These are phyloP conservation scores for Graphilbum ipis-grandicollis DNA, from an alignment of 2,329 filamentous ascomycete species.

Conservation along the genomic window DNA sequence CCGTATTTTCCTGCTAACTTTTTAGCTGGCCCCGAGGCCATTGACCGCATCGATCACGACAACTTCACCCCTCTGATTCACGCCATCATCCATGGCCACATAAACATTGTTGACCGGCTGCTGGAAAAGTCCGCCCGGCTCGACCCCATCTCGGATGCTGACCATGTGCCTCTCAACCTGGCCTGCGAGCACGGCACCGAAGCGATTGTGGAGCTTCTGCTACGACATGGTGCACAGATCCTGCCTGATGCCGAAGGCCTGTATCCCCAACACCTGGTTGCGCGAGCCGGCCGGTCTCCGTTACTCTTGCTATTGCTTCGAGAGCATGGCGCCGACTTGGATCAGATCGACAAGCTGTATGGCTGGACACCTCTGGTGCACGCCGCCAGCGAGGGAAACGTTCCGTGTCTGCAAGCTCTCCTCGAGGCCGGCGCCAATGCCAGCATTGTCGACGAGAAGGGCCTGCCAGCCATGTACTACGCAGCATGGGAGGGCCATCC, in stretches of 20 bases:
- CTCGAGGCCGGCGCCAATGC: constrained; percentile 64
- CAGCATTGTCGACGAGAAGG: constrained; percentile 77
- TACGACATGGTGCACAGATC: constrained; percentile 64
- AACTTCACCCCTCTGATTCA: constrained; percentile 95
- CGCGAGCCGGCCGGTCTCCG: constrained; percentile 69
- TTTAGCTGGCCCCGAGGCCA: constrained; percentile 50
- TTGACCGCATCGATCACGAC: constrained; percentile 84
- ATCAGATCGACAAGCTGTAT: constrained; percentile 89
- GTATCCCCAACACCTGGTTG: constrained; percentile 93
- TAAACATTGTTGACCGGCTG: constrained; percentile 63
- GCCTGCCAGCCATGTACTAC: constrained; percentile 90
- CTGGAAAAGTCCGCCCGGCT: constrained; percentile 67
- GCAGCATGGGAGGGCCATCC: constrained; percentile 95
- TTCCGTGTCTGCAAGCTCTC: constrained; percentile 68
- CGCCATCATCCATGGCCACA: constrained; percentile 74
- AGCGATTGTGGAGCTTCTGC: constrained; percentile 66
- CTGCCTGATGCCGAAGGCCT: constrained; percentile 91
- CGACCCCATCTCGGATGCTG: constrained; percentile 68
- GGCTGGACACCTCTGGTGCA: constrained; percentile 96
- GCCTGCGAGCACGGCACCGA: constrained; percentile 87
- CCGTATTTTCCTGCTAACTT: not conserved
- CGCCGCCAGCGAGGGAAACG: constrained; percentile 88
- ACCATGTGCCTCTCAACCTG: constrained; percentile 86
- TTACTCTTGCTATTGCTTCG: constrained; percentile 65
- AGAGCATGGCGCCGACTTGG: constrained; percentile 71